These are phyloP conservation scores for Myxozyma geophila DNA, from an alignment of 805 yeast species.

Conservation along the genomic window DNA sequence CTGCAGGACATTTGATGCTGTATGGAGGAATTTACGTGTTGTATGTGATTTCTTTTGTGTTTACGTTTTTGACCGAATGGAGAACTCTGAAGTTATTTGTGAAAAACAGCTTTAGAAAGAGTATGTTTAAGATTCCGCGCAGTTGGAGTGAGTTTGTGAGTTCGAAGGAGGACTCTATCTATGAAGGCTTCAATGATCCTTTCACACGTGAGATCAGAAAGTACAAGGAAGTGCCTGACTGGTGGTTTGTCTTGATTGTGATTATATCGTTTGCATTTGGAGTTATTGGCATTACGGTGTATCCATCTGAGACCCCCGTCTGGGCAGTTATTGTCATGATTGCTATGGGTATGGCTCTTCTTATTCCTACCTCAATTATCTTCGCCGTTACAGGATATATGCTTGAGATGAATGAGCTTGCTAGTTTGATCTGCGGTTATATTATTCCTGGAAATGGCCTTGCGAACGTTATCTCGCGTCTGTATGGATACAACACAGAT, in stretches of 20 bases:
- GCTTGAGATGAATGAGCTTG: conserved; percentile 50
- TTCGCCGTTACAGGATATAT: conserved; percentile 65
- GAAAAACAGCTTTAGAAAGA: conserved; percentile 17
- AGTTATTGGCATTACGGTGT: conserved; percentile 44
- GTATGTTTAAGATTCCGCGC: conserved; percentile 35
- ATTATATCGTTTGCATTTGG: conserved; percentile 47
- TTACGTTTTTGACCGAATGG: conserved; percentile 51
- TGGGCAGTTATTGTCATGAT: conserved; percentile 68
- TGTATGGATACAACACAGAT: conserved; percentile 43
- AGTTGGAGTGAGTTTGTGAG: conserved; percentile 29
- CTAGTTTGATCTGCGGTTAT: conserved; percentile 53
- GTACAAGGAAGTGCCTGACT: conserved; percentile 66
- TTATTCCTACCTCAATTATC: conserved; percentile 66
- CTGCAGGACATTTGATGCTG: conserved; percentile 57
- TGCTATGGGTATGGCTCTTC: conserved; percentile 56
- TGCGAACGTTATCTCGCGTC: conserved; percentile 53
- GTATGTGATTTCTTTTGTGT: conserved; percentile 58
- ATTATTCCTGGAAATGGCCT: conserved; percentile 63
- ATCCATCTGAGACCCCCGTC: conserved; percentile 54
- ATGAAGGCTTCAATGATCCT: conserved; percentile 54
- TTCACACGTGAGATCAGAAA: conserved; percentile 48
- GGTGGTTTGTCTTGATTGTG: conserved; percentile 46
- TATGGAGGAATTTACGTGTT: conserved; percentile 59
- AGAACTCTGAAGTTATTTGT: conserved; percentile 6
- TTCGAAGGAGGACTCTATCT: conserved; percentile 43